Percentiles rank a stretch among this genome's conserved stretches.
Conservation (phyloP, 495 filamentous ascomycete species). For the Parachaetomium inaequale region DNA sequence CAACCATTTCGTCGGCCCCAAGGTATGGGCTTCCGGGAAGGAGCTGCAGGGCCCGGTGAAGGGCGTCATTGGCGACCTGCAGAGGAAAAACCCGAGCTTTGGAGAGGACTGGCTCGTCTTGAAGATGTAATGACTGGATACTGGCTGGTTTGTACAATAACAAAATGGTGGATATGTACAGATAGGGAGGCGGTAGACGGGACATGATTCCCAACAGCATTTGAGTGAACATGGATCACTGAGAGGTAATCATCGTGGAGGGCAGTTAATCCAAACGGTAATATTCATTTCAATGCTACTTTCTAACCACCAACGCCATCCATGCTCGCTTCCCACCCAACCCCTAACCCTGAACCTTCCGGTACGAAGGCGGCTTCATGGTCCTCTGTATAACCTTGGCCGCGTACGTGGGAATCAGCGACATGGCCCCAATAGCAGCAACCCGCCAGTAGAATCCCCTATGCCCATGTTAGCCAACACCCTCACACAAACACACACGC, state of each 20-base stretch:
- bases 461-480: slow-evolving; percentile 12
- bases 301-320: slow-evolving; percentile 16
- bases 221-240: not conserved
- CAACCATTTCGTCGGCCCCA: slow-evolving; percentile 69
- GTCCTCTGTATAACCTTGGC: slow-evolving; percentile 78
- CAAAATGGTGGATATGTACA: not conserved
- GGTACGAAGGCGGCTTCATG: slow-evolving; percentile 88
- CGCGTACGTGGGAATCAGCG: slow-evolving; percentile 79
- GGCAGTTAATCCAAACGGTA: not conserved
- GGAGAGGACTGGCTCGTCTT: slow-evolving; percentile 46
- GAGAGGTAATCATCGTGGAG: not conserved
- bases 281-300: slow-evolving; percentile 8
- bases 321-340: not conserved
- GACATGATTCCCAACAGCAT: too few relatives aligned
- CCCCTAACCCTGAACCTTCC: slow-evolving; percentile 74
- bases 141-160: not conserved
- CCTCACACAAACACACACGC: not conserved
- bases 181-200: not conserved
- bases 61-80: slow-evolving; percentile 39
- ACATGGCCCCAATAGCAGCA: slow-evolving; percentile 69
- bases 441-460: slow-evolving; percentile 90
- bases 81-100: slow-evolving; percentile 18
- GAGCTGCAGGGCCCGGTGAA: slow-evolving; percentile 64
- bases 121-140: slow-evolving; percentile 40
- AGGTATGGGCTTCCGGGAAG: slow-evolving; percentile 64